A percentile compares a stretch with the other conserved stretches of the same genome.
Evolutionary conservation across 1,139 yeast genomes (phyloP).

Genomic region (Hanseniaspora gamundiae): DNA sequence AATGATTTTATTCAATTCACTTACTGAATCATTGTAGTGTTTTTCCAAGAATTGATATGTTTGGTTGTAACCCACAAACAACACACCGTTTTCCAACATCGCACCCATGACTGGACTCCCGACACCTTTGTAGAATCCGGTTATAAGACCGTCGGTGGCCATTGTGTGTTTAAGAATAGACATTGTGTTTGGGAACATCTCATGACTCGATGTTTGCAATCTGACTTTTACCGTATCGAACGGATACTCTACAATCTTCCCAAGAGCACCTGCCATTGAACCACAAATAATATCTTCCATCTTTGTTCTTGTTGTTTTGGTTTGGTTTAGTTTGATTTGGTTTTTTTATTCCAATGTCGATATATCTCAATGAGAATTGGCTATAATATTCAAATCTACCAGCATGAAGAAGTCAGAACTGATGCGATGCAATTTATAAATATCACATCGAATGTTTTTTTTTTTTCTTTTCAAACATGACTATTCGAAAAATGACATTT

Average conservation of each 20-base stretch:
- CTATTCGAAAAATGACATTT: too few relatives aligned
- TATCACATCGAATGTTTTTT: too few relatives aligned
- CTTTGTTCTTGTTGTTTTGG: background rate
- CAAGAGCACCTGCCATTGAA: conserved; percentile 60
- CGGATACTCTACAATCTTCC: conserved; percentile 81
- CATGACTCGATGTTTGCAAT: conserved; percentile 57
- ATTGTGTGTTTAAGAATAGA: conserved; percentile 50
- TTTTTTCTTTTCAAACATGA: too few relatives aligned
- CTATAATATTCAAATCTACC: background rate
- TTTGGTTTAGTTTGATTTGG: background rate
- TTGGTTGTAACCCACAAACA: conserved; percentile 50
- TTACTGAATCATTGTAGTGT: conserved; percentile 18
- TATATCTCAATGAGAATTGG: too few relatives aligned
- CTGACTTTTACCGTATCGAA: conserved; percentile 88
- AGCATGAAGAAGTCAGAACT: background rate
- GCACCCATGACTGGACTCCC: conserved; percentile 81
- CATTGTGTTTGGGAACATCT: conserved; percentile 24
- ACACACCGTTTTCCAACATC: conserved; percentile 68
- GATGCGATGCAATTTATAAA: too few relatives aligned
- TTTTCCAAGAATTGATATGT: conserved; percentile 26
- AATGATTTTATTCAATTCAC: conserved; percentile 33
- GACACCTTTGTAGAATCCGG: conserved; percentile 56
- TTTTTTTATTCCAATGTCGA: background rate
- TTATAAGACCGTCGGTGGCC: conserved; percentile 48
- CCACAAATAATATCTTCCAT: conserved; percentile 22